Conservation (phyloP, 306 rosid species). For the Luffa aegyptiaca region DNA sequence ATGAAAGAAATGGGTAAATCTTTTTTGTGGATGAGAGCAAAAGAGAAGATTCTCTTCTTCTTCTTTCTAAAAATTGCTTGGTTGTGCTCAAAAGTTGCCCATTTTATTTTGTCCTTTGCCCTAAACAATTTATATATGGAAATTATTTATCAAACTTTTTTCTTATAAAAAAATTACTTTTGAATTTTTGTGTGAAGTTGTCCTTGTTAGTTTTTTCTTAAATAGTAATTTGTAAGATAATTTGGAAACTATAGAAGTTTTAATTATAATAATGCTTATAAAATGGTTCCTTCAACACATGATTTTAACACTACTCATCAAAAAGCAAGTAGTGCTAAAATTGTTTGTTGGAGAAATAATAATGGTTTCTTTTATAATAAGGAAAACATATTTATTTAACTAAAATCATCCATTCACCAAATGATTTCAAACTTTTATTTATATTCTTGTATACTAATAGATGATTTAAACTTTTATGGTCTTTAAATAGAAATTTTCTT, state of each 20-base stretch:
- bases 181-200: background rate
- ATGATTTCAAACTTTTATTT: no score
- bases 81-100: background rate
- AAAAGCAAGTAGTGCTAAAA: no score
- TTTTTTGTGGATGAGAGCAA: slow-evolving; percentile 12
- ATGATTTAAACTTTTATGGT: no score
- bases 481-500: no score
- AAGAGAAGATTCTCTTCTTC: slow-evolving; percentile 1
- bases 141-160: background rate
- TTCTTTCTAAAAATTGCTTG: background rate
- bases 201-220: background rate
- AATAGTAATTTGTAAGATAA: background rate
- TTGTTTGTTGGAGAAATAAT: no score
- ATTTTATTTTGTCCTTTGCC: slow-evolving; percentile 1
- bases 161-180: background rate
- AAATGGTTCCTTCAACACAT: no score
- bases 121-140: background rate
- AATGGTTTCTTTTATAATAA: no score
- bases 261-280: background rate
- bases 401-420: no score
- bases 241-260: background rate
- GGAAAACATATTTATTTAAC: no score
- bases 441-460: no score
- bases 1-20: background rate
- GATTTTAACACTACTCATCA: background rate